These are phyloP conservation scores for Ophiostoma piceae DNA, from an alignment of 2,329 filamentous ascomycete species.

Conservation along the genomic window DNA sequence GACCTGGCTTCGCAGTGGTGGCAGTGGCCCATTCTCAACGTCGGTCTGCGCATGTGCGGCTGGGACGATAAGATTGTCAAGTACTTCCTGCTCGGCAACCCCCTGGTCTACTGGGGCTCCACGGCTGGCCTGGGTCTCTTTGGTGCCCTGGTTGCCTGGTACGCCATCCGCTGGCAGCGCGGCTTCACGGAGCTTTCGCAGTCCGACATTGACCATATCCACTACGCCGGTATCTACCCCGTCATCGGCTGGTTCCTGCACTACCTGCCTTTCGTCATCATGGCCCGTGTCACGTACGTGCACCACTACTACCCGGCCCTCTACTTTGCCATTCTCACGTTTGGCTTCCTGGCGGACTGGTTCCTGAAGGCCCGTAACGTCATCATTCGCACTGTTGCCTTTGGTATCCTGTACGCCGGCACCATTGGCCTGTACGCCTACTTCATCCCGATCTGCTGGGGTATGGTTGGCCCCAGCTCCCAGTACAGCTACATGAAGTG, in stretches of 20 bases:
- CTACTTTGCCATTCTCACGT: conserved; percentile 88
- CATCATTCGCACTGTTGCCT: conserved; percentile 62
- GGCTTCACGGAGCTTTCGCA: conserved; percentile 79
- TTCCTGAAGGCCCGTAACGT: conserved; percentile 62
- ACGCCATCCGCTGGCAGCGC: conserved; percentile 90
- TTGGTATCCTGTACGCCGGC: conserved; percentile 64
- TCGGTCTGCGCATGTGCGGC: conserved; percentile 95
- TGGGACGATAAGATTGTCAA: conserved; percentile 96
- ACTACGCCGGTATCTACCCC: conserved; percentile 89
- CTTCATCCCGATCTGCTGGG: conserved; percentile 93
- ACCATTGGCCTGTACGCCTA: conserved; percentile 79
- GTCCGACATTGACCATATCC: conserved; percentile 83
- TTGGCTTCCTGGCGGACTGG: conserved; percentile 88
- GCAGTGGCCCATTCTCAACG: conserved; percentile 96
- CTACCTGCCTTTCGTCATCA: conserved; percentile 91
- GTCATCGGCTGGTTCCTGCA: conserved; percentile 92
- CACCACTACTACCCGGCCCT: conserved; percentile 98
- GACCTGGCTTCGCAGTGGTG: conserved; percentile 94
- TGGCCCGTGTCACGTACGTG: conserved; percentile 98
- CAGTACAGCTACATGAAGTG: conserved; percentile 92
- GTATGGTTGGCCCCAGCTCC: conserved; percentile 79
- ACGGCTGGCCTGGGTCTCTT: conserved; percentile 73
- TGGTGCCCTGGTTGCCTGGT: conserved; percentile 70
- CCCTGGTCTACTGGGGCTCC: conserved; percentile 90
- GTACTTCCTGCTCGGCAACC: conserved; percentile 97